Percentiles rank a stretch among this genome's conserved stretches.
phyloP scores from a whole-genome alignment of 2,329 filamentous ascomycete species.

The Phyllosticta citrichinensis region DNA sequence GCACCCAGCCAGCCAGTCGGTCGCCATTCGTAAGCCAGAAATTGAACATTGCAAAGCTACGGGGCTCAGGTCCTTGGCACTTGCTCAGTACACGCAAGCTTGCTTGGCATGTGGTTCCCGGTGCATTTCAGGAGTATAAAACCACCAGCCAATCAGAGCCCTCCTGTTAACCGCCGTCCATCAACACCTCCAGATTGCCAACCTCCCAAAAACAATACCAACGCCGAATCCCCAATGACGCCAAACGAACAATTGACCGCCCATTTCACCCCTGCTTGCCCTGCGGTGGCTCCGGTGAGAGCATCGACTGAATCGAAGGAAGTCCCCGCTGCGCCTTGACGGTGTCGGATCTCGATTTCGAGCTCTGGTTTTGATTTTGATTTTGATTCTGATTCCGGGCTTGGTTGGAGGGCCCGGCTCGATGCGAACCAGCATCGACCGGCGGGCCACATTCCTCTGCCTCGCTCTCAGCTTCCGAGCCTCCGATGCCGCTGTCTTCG shows the following conservation, averaged over 20 bases:
- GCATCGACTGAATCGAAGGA: slow-evolving; percentile 32
- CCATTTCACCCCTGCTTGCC: not conserved
- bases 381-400: not conserved
- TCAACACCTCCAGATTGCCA: not conserved
- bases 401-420: slow-evolving; percentile 30
- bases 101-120: not conserved
- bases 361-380: not conserved
- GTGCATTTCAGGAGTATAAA: not conserved
- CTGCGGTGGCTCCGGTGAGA: slow-evolving; percentile 16
- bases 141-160: not conserved
- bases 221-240: not conserved
- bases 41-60: not conserved
- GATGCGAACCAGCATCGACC: slow-evolving; percentile 3
- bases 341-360: not conserved
- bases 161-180: not conserved
- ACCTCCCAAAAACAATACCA: not conserved
- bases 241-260: not conserved
- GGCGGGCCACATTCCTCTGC: slow-evolving; percentile 17
- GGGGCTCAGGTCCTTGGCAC: not conserved
- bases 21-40: not conserved
- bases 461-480: slow-evolving; percentile 39
- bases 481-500: slow-evolving; percentile 62
- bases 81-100: not conserved
- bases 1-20: not conserved
- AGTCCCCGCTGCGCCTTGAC: slow-evolving; percentile 18